Conservation (phyloP, 345 rosid genomes). For the Trapa incisa region DNA sequence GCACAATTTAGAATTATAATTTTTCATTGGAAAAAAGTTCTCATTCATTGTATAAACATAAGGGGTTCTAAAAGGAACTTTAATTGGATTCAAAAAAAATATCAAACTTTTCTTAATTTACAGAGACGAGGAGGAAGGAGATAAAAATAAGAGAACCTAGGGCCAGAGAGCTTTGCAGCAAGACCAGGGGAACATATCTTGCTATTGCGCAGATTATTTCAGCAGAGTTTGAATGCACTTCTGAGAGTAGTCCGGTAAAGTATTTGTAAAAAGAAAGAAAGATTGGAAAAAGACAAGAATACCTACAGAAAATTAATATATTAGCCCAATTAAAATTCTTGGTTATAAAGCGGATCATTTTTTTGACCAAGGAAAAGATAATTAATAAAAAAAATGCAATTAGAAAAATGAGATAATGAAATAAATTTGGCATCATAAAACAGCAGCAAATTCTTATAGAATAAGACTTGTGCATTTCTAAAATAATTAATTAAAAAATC, state of each 20-base stretch:
- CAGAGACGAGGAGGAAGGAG: background rate
- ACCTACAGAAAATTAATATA: background rate
- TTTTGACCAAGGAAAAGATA: background rate
- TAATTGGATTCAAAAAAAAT: too few relatives aligned
- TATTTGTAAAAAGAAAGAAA: slow-evolving; percentile 3
- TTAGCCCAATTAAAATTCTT: background rate
- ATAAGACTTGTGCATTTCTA: background rate
- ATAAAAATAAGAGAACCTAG: too few relatives aligned
- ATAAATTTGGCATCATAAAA: background rate
- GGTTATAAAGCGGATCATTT: background rate
- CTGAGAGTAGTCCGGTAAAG: slow-evolving; percentile 63
- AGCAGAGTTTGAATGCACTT: slow-evolving; percentile 93
- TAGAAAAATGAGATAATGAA: background rate
- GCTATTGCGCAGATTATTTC: slow-evolving; percentile 81
- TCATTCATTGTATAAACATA: too few relatives aligned
- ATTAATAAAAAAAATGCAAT: background rate
- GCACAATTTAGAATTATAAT: too few relatives aligned
- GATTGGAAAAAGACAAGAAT: background rate
- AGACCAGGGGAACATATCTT: slow-evolving; percentile 72
- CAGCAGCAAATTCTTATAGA: background rate
- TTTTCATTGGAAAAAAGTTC: too few relatives aligned
- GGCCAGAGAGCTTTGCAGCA: slow-evolving; percentile 24
- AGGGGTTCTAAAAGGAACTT: too few relatives aligned
- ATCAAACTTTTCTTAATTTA: too few relatives aligned
- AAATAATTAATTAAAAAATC: background rate